phyloP scores from a whole-genome alignment of 805 yeast species.

The Hanseniaspora nectarophila region DNA sequence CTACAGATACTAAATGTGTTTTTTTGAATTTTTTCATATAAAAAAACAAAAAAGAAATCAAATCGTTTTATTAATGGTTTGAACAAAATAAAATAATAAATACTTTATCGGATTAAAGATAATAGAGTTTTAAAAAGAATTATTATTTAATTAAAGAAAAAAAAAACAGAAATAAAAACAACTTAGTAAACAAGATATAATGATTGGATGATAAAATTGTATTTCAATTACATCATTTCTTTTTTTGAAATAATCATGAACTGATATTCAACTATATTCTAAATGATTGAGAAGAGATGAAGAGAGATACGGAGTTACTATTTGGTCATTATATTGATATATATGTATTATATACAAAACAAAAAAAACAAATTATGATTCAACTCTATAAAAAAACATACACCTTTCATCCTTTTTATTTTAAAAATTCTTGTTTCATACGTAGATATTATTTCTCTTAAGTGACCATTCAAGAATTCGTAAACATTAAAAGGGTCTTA shows the following conservation, averaged over 20 bases:
- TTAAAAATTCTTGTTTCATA: too few species aligned
- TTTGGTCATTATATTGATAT: too few species aligned
- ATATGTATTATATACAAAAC: not conserved
- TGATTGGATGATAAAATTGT: too few species aligned
- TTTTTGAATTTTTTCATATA: not conserved
- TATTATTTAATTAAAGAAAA: not conserved
- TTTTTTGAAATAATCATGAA: not conserved
- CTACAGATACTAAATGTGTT: constrained; percentile 72
- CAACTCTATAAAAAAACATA: constrained; percentile 6
- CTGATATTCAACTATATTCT: constrained; percentile 1
- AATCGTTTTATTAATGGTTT: too few species aligned
- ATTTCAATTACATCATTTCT: not conserved
- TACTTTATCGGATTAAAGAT: constrained; percentile 2
- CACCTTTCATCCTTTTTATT: too few species aligned
- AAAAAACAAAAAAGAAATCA: not conserved
- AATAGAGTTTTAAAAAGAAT: not conserved
- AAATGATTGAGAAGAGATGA: not conserved
- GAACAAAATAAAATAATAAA: not conserved
- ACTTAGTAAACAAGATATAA: too few species aligned
- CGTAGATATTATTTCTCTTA: too few species aligned
- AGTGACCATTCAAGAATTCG: too few species aligned
- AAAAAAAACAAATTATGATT: constrained; percentile 5
- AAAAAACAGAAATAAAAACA: not conserved
- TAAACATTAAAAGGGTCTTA: too few species aligned
- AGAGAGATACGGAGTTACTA: not conserved